These are phyloP conservation scores for Penicillium sp. DNA, from an alignment of 2,329 filamentous ascomycete genomes.

Conservation along the genomic window DNA sequence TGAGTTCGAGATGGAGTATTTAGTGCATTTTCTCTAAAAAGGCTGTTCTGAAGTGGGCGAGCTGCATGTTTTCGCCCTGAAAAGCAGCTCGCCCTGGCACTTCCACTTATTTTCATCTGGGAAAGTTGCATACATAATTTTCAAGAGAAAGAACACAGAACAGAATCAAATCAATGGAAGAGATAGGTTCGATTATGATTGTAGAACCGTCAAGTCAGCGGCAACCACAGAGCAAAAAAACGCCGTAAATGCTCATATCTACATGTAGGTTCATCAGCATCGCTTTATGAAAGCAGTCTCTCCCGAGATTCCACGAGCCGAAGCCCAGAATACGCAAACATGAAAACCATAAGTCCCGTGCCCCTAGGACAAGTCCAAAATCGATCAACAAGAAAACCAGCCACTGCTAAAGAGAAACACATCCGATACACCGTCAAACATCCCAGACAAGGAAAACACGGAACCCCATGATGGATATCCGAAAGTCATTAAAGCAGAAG, in stretches of 20 bases:
- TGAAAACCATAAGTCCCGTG: slow-evolving; percentile 20
- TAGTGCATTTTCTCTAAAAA: neutral
- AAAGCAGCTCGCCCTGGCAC: no score
- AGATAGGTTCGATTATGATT: slow-evolving; percentile 23
- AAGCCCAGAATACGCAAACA: slow-evolving; percentile 28
- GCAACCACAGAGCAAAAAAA: slow-evolving; percentile 27
- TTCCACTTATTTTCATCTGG: neutral
- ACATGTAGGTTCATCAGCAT: slow-evolving; percentile 37
- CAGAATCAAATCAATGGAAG: slow-evolving; percentile 5
- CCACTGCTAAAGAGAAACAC: slow-evolving; percentile 4
- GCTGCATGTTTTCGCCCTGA: neutral
- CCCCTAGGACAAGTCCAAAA: slow-evolving; percentile 19
- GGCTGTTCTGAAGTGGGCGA: neutral
- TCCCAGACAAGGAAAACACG: slow-evolving; percentile 16
- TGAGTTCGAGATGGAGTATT: neutral
- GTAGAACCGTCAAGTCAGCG: slow-evolving; percentile 24
- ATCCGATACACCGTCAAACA: slow-evolving; percentile 17
- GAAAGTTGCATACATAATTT: neutral
- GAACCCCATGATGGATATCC: slow-evolving; percentile 17
- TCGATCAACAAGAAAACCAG: slow-evolving; percentile 10
- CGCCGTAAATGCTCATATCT: slow-evolving; percentile 44
- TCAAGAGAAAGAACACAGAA: no score
- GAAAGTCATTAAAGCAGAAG: slow-evolving; percentile 17
- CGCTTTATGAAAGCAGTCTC: slow-evolving; percentile 34
- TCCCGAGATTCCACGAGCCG: slow-evolving; percentile 20